A percentile compares a stretch with the other conserved stretches of the same genome.
These are phyloP conservation scores for Escallonia rubra DNA, from an alignment of 129 eudicot species.

Conservation along the genomic window DNA sequence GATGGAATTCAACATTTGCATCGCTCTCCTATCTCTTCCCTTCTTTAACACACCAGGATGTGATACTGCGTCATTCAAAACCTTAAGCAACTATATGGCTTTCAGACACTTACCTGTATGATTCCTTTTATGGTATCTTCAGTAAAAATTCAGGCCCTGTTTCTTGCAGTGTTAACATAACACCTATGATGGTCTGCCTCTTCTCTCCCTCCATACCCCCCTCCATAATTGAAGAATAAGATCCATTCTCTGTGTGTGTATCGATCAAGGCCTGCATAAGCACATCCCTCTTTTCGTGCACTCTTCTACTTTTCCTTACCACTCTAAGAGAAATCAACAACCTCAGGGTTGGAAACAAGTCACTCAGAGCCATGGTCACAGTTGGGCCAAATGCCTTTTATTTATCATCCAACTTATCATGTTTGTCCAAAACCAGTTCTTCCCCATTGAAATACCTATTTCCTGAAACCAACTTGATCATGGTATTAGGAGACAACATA, in stretches of 20 bases:
- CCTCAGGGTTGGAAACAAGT: too few species aligned
- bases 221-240: background rate
- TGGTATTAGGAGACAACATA: background rate
- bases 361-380: too few species aligned
- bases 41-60: conserved; percentile 9
- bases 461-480: background rate
- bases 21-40: background rate
- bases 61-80: background rate
- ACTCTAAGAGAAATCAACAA: too few species aligned
- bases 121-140: background rate
- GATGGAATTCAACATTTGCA: background rate
- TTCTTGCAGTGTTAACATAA: background rate
- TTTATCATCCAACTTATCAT: too few species aligned
- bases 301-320: background rate
- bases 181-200: background rate
- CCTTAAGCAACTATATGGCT: too few species aligned
- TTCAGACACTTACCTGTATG: background rate
- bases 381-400: background rate
- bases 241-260: background rate
- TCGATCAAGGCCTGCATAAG: background rate
- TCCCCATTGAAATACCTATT: background rate
- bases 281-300: background rate
- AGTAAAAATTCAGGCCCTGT: background rate
- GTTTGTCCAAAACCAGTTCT: too few species aligned
- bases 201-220: background rate